Conservation (phyloP, 441 rosid genomes). For the Gossypium schwendimanii region DNA sequence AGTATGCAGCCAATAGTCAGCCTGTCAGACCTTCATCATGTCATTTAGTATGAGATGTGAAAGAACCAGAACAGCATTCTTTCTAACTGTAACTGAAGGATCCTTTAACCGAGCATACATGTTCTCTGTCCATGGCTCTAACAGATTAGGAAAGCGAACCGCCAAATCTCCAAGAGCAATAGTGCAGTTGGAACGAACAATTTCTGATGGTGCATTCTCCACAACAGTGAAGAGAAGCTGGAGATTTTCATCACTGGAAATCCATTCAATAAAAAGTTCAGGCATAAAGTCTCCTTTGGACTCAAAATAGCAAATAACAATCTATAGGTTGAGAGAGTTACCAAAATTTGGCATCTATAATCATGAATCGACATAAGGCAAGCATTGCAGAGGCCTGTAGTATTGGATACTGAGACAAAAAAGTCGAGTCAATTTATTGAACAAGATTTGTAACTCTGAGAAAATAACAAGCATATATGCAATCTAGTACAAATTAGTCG, state of each 20-base stretch:
- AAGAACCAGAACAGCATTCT: constrained; percentile 97
- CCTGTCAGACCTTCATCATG: constrained; percentile 86
- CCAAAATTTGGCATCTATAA: constrained; percentile 89
- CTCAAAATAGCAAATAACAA: constrained; percentile 1
- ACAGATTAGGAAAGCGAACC: constrained; percentile 88
- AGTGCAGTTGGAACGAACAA: constrained; percentile 92
- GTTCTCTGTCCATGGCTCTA: constrained; percentile 98
- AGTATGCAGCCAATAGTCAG: constrained; percentile 16
- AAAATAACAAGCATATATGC: background rate
- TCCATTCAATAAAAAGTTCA: constrained; percentile 23
- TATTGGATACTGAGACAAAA: constrained; percentile 61
- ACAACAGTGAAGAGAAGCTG: constrained; percentile 97
- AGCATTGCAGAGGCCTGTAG: constrained; percentile 97
- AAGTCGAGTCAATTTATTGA: constrained; percentile 2
- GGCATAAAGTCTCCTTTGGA: constrained; percentile 13
- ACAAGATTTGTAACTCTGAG: background rate
- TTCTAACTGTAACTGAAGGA: constrained; percentile 76
- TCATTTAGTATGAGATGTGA: constrained; percentile 98
- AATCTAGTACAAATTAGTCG: background rate
- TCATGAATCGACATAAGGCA: constrained; percentile 90
- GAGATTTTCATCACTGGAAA: constrained; percentile 79
- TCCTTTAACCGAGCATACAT: constrained; percentile 83
- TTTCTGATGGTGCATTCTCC: constrained; percentile 87
- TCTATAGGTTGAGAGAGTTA: constrained; percentile 21
- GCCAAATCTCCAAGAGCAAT: constrained; percentile 97